Percentiles rank a stretch among this genome's conserved stretches.
Evolutionary conservation across 2,329 filamentous ascomycete genomes (phyloP).

Genomic region (Macrophomina tecta): DNA sequence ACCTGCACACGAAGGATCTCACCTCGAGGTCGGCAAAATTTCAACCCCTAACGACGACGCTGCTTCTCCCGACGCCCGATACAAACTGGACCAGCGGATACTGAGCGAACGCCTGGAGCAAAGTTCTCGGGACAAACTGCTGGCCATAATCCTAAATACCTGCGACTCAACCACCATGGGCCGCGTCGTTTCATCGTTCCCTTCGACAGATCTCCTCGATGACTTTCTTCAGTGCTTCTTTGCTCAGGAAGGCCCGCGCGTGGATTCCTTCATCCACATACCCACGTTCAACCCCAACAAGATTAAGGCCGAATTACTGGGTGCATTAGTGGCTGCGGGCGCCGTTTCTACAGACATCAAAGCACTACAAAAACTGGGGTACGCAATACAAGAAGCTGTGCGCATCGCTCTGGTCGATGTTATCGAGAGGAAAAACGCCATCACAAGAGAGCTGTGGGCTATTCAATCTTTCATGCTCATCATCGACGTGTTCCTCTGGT

Average conservation of each 20-base stretch:
- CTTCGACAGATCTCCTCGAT: slow-evolving; percentile 65
- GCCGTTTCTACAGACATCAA: slow-evolving; percentile 64
- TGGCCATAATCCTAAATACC: slow-evolving; percentile 68
- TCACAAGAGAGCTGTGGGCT: slow-evolving; percentile 54
- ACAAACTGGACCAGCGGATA: slow-evolving; percentile 21
- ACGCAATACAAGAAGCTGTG: slow-evolving; percentile 57
- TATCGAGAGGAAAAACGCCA: slow-evolving; percentile 48
- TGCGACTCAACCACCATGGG: slow-evolving; percentile 58
- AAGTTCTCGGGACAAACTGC: slow-evolving; percentile 61
- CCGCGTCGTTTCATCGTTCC: slow-evolving; percentile 66
- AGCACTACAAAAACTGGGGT: slow-evolving; percentile 66
- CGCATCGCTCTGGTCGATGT: slow-evolving; percentile 46
- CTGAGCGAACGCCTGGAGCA: slow-evolving; percentile 17
- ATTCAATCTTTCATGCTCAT: slow-evolving; percentile 58
- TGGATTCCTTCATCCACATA: slow-evolving; percentile 67
- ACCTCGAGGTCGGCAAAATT: slow-evolving; percentile 19
- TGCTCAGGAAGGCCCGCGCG: slow-evolving; percentile 61
- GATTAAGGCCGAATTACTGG: slow-evolving; percentile 65
- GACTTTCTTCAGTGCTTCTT: slow-evolving; percentile 67
- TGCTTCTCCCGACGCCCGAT: slow-evolving; percentile 14
- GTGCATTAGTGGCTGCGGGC: slow-evolving; percentile 65
- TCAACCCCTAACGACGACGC: slow-evolving; percentile 1
- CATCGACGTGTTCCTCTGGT: slow-evolving; percentile 64
- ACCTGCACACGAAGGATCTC: slow-evolving; percentile 15
- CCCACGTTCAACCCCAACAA: slow-evolving; percentile 63